A percentile compares a stretch with the other conserved stretches of the same genome.
Evolutionary conservation across 371 early-diverging fungal genomes (phyloP).

Genomic region (Sanchytrium tribonematis): DNA sequence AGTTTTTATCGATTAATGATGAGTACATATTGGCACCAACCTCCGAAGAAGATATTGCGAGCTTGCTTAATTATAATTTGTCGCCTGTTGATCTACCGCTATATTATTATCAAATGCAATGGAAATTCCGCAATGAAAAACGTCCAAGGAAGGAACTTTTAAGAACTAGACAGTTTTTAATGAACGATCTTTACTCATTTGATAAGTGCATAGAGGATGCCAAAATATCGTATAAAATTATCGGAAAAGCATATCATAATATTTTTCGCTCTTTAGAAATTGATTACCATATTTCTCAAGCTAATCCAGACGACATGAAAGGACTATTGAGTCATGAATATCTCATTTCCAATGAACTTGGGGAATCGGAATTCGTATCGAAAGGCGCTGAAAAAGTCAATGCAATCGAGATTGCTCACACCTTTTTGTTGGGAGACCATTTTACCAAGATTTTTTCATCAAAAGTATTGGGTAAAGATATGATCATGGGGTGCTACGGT

Average conservation of each 20-base stretch:
- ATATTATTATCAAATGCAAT: slow-evolving; percentile 58
- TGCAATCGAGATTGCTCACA: slow-evolving; percentile 68
- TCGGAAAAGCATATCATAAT: slow-evolving; percentile 34
- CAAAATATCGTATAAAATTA: slow-evolving; percentile 32
- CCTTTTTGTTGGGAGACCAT: slow-evolving; percentile 60
- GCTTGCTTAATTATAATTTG: slow-evolving; percentile 28
- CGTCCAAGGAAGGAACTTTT: slow-evolving; percentile 52
- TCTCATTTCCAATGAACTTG: slow-evolving; percentile 25
- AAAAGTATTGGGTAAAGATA: slow-evolving; percentile 13
- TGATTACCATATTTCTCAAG: slow-evolving; percentile 34
- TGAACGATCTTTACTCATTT: slow-evolving; percentile 80
- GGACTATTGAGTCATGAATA: slow-evolving; percentile 5
- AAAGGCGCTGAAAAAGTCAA: neutral
- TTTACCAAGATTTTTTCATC: slow-evolving; percentile 32
- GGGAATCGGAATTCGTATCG: slow-evolving; percentile 20
- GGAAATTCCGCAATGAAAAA: slow-evolving; percentile 53
- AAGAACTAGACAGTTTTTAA: slow-evolving; percentile 62
- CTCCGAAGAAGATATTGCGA: slow-evolving; percentile 70
- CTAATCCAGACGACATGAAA: slow-evolving; percentile 3
- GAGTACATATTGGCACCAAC: slow-evolving; percentile 53
- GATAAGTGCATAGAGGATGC: slow-evolving; percentile 38
- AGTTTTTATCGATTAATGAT: slow-evolving; percentile 12
- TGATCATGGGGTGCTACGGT: slow-evolving; percentile 77
- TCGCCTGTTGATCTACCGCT: slow-evolving; percentile 46
- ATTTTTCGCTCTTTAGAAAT: slow-evolving; percentile 43